A percentile compares a stretch with the other conserved stretches of the same genome.
Conservation (phyloP, 2,329 filamentous ascomycete species). For the Rutstroemia sp. region DNA sequence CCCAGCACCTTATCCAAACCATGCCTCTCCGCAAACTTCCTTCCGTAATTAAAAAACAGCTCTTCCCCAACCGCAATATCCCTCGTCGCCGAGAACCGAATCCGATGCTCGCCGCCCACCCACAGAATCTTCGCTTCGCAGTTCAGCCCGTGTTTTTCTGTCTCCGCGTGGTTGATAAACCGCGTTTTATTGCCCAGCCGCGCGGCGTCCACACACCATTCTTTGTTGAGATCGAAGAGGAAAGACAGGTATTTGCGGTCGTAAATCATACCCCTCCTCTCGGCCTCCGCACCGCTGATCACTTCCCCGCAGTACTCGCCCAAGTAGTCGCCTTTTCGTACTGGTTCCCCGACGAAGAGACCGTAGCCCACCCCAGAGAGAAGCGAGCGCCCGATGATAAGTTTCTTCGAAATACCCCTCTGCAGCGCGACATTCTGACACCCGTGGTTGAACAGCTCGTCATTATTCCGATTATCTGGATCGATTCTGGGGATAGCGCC, state of each 20-base stretch:
- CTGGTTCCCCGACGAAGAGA: slow-evolving; percentile 50
- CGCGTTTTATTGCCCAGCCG: slow-evolving; percentile 73
- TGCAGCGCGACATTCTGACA: slow-evolving; percentile 72
- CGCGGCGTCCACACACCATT: slow-evolving; percentile 58
- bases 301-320: slow-evolving; percentile 78
- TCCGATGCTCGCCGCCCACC: slow-evolving; percentile 69
- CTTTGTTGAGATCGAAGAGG: slow-evolving; percentile 44
- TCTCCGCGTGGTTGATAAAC: slow-evolving; percentile 72
- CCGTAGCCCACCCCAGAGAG: slow-evolving; percentile 66
- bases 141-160: slow-evolving; percentile 52
- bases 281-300: slow-evolving; percentile 36
- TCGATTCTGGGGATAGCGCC: slow-evolving; percentile 63
- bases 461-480: slow-evolving; percentile 56
- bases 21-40: slow-evolving; percentile 51
- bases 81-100: slow-evolving; percentile 62
- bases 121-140: slow-evolving; percentile 62
- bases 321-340: slow-evolving; percentile 57
- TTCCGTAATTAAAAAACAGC: slow-evolving; percentile 75
- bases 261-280: slow-evolving; percentile 29
- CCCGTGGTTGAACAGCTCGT: slow-evolving; percentile 46
- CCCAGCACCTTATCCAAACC: slow-evolving; percentile 40
- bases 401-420: slow-evolving; percentile 55
- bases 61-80: slow-evolving; percentile 67
- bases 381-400: slow-evolving; percentile 63
- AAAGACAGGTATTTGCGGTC: slow-evolving; percentile 35